These are phyloP conservation scores for Cercospora janseana DNA, from an alignment of 2,329 filamentous ascomycete species.

Conservation along the genomic window DNA sequence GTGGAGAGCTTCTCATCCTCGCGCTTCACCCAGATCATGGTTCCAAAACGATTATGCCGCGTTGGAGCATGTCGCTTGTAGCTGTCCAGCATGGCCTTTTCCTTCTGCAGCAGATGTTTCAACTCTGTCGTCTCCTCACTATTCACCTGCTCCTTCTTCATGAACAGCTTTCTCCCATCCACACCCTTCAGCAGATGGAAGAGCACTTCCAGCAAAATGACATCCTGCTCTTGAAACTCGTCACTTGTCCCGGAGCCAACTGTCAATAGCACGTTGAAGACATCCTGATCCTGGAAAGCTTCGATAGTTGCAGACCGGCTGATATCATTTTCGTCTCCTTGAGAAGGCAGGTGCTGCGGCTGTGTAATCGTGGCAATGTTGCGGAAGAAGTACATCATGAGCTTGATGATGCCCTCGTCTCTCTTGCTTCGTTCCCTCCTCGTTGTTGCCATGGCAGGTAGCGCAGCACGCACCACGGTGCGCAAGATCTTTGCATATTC, in stretches of 20 bases:
- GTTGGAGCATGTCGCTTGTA: slow-evolving; percentile 77
- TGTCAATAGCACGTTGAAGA: slow-evolving; percentile 80
- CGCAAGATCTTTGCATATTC: slow-evolving; percentile 75
- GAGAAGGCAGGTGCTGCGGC: slow-evolving; percentile 67
- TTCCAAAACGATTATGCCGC: slow-evolving; percentile 89
- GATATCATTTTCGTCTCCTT: slow-evolving; percentile 86
- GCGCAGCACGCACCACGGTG: slow-evolving; percentile 72
- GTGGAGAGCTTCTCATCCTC: slow-evolving; percentile 81
- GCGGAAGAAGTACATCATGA: slow-evolving; percentile 82
- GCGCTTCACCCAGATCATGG: slow-evolving; percentile 94
- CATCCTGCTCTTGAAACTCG: slow-evolving; percentile 86
- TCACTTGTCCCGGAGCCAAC: slow-evolving; percentile 90
- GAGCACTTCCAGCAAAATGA: slow-evolving; percentile 83
- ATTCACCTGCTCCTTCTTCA: slow-evolving; percentile 70
- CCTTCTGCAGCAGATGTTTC: slow-evolving; percentile 71
- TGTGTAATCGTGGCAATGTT: slow-evolving; percentile 85
- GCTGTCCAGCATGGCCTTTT: slow-evolving; percentile 75
- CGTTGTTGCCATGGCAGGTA: slow-evolving; percentile 80
- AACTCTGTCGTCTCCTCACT: slow-evolving; percentile 72
- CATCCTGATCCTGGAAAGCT: slow-evolving; percentile 85
- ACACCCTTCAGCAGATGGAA: slow-evolving; percentile 93
- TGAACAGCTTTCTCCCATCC: slow-evolving; percentile 78
- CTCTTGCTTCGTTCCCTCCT: slow-evolving; percentile 71
- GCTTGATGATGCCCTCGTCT: slow-evolving; percentile 89
- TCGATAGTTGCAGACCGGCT: slow-evolving; percentile 85